phyloP scores from a whole-genome alignment of 2,329 filamentous ascomycete species.

The Neofusicoccum kwambonambiense region DNA sequence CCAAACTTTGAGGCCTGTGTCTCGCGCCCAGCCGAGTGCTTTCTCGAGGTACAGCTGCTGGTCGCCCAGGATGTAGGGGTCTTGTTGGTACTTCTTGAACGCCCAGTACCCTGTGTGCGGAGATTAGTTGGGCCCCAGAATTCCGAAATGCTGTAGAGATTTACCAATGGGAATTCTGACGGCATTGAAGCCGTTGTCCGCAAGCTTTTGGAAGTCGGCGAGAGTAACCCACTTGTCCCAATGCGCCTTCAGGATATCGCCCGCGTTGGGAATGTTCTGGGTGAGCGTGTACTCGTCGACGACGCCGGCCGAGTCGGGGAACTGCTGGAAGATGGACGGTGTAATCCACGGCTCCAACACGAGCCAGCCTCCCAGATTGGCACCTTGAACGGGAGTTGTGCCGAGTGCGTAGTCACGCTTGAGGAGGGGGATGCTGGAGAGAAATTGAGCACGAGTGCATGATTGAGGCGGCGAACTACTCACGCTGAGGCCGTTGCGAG shows the following conservation, averaged over 20 bases:
- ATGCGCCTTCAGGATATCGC: conserved; percentile 44
- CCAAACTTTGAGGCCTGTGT: conserved; percentile 53
- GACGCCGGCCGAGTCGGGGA: conserved; percentile 29
- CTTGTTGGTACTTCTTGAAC: conserved; percentile 49
- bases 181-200: conserved; percentile 56
- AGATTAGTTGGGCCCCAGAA: not conserved
- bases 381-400: conserved; percentile 40
- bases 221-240: conserved; percentile 53
- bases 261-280: conserved; percentile 48
- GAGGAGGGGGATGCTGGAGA: not conserved
- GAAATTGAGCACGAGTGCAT: not conserved
- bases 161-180: conserved; percentile 56
- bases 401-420: conserved; percentile 14
- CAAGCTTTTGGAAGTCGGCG: conserved; percentile 58
- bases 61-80: conserved; percentile 54
- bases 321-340: conserved; percentile 53
- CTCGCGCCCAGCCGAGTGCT: conserved; percentile 57
- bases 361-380: conserved; percentile 54
- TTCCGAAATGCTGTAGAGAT: not conserved
- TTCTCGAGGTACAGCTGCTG: conserved; percentile 52
- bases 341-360: conserved; percentile 57
- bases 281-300: conserved; percentile 54
- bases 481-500: conserved; percentile 7
- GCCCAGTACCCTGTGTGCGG: conserved; percentile 52
- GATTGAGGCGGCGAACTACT: not conserved